Evolutionary conservation across 768 basidiomycete species (phyloP).

Genomic region (Rossbeevera mucosa): DNA sequence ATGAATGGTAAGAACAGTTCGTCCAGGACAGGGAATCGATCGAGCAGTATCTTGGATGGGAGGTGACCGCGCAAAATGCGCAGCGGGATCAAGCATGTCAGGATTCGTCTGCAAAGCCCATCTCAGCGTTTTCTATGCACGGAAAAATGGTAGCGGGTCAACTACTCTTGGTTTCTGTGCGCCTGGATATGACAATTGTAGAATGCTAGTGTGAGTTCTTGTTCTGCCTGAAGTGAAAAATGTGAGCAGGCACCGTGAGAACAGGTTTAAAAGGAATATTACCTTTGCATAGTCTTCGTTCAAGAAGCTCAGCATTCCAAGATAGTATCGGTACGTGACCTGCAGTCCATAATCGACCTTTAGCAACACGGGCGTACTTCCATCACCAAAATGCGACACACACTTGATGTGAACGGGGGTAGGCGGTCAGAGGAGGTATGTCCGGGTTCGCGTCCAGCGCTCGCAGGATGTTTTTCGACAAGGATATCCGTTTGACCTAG

Average conservation of each 20-base stretch:
- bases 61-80: conserved; percentile 84
- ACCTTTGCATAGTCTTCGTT: conserved; percentile 89
- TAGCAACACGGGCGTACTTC: conserved; percentile 1
- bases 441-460: conserved; percentile 84
- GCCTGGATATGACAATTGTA: conserved; percentile 72
- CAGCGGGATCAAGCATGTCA: conserved; percentile 87
- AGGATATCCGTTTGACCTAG: conserved; percentile 85
- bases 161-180: conserved; percentile 79
- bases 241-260: not conserved
- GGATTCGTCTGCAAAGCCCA: conserved; percentile 60
- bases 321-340: conserved; percentile 93
- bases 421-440: conserved; percentile 70
- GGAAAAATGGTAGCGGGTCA: not conserved
- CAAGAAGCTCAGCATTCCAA: conserved; percentile 91
- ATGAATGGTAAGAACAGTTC: conserved; percentile 81
- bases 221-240: conserved; percentile 56
- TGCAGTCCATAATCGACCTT: conserved; percentile 32
- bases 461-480: conserved; percentile 88
- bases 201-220: conserved; percentile 83
- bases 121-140: not conserved
- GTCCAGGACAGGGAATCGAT: conserved; percentile 66
- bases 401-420: conserved; percentile 85
- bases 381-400: conserved; percentile 20
- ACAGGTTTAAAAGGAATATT: conserved; percentile 5
- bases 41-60: conserved; percentile 66